Percentiles rank a stretch among this genome's conserved stretches.
Conservation (phyloP, 768 basidiomycete genomes). For the Russula lepida region DNA sequence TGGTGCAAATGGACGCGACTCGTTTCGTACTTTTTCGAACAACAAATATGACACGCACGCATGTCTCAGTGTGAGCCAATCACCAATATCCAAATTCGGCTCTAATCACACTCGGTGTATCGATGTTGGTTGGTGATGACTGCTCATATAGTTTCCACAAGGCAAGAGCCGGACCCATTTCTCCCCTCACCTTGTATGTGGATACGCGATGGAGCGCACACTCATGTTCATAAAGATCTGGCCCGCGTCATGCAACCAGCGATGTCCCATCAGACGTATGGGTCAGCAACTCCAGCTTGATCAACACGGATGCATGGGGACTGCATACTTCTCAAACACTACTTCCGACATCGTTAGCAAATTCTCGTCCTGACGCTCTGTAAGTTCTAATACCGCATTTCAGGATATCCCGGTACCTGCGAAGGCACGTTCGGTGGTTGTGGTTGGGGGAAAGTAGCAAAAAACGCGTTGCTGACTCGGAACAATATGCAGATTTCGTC, state of each 20-base stretch:
- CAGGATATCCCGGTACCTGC: slow-evolving; percentile 48
- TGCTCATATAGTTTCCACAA: slow-evolving; percentile 29
- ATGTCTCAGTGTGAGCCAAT: slow-evolving; percentile 44
- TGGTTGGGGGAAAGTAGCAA: no score
- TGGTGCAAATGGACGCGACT: slow-evolving; percentile 48
- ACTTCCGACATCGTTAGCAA: slow-evolving; percentile 47
- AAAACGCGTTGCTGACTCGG: slow-evolving; percentile 22
- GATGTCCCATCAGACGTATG: no score
- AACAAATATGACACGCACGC: slow-evolving; percentile 44
- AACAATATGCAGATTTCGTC: slow-evolving; percentile 41
- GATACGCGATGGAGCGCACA: no score
- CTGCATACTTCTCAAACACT: slow-evolving; percentile 52
- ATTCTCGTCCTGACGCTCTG: slow-evolving; percentile 43
- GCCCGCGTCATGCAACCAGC: no score
- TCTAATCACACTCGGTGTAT: no score
- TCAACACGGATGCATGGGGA: slow-evolving; percentile 48
- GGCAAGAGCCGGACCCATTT: no score
- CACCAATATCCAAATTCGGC: neutral
- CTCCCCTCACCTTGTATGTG: no score
- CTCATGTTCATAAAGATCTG: no score
- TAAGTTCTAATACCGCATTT: slow-evolving; percentile 36
- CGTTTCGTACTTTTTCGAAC: slow-evolving; percentile 47
- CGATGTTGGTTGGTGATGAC: neutral
- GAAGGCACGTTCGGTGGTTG: slow-evolving; percentile 31
- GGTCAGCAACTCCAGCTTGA: slow-evolving; percentile 33